Conservation (phyloP, 2,329 filamentous ascomycete species). For the Fusarium sororula region DNA sequence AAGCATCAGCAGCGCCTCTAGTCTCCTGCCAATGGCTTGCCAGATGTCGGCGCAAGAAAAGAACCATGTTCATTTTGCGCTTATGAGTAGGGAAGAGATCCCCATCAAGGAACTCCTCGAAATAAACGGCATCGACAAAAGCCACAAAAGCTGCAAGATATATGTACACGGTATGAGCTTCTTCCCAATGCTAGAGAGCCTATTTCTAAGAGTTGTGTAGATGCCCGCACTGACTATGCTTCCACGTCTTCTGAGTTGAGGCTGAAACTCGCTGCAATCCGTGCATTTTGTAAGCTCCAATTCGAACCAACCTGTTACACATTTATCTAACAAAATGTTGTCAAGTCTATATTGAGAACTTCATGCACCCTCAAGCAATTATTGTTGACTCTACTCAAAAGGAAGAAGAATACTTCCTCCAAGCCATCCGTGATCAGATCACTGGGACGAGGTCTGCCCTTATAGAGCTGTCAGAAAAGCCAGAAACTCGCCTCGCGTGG, state of each 20-base stretch:
- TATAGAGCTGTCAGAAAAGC: conserved; percentile 76
- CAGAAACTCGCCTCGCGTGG: conserved; percentile 75
- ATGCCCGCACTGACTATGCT: conserved; percentile 82
- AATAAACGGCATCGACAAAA: conserved; percentile 80
- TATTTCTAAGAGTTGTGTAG: conserved; percentile 49
- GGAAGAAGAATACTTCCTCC: conserved; percentile 76
- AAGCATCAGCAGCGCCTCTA: conserved; percentile 75
- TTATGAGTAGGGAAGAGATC: conserved; percentile 79
- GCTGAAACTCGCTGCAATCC: conserved; percentile 70
- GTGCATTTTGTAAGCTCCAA: conserved; percentile 66
- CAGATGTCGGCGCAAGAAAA: conserved; percentile 77
- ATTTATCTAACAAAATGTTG: conserved; percentile 2
- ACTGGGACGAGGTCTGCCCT: conserved; percentile 65
- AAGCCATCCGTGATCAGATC: conserved; percentile 66
- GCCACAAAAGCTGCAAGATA: conserved; percentile 71
- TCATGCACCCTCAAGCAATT: conserved; percentile 80
- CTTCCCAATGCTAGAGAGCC: not conserved
- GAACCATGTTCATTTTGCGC: conserved; percentile 82
- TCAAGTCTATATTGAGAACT: conserved; percentile 72
- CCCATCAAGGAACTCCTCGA: conserved; percentile 73
- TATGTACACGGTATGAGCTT: conserved; percentile 60
- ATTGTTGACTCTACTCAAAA: conserved; percentile 73
- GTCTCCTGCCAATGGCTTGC: conserved; percentile 83
- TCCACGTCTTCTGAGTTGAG: conserved; percentile 74
- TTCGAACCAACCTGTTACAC: not conserved